These are phyloP conservation scores for Fusarium sp. DNA, from an alignment of 2,329 filamentous ascomycete genomes.

Conservation along the genomic window DNA sequence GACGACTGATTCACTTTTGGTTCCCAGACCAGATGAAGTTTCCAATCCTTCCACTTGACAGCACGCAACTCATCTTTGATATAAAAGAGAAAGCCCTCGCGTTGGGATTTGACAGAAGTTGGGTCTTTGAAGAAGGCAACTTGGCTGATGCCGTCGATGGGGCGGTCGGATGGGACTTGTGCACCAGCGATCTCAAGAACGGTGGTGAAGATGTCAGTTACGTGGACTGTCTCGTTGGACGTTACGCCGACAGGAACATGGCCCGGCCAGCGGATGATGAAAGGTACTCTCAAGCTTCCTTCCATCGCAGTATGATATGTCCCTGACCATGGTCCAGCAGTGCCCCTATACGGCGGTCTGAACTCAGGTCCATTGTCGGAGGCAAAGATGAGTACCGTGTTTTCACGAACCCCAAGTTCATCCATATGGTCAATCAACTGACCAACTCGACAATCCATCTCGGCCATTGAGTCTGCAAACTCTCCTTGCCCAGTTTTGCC, in stretches of 20 bases:
- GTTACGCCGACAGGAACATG: slow-evolving; percentile 40
- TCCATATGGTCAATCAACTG: slow-evolving; percentile 49
- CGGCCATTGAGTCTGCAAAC: slow-evolving; percentile 49
- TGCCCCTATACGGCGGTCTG: slow-evolving; percentile 46
- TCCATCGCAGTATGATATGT: slow-evolving; percentile 53
- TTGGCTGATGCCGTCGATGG: slow-evolving; percentile 48
- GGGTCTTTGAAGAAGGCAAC: slow-evolving; percentile 43
- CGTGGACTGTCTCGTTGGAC: slow-evolving; percentile 49
- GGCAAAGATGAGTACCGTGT: slow-evolving; percentile 50
- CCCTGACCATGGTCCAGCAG: slow-evolving; percentile 49
- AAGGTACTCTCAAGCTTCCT: slow-evolving; percentile 49
- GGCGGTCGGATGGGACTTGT: slow-evolving; percentile 40
- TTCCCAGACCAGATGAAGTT: slow-evolving; percentile 50
- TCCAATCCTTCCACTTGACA: slow-evolving; percentile 52
- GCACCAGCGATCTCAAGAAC: slow-evolving; percentile 44
- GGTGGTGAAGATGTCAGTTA: slow-evolving; percentile 49
- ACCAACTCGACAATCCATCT: slow-evolving; percentile 49
- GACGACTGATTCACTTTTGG: slow-evolving; percentile 49
- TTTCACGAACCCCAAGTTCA: slow-evolving; percentile 41
- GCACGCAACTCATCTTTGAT: slow-evolving; percentile 51
- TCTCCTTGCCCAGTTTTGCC: slow-evolving; percentile 46
- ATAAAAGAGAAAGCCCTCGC: slow-evolving; percentile 48
- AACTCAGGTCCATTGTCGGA: slow-evolving; percentile 53
- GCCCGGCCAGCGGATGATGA: slow-evolving; percentile 50
- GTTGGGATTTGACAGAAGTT: slow-evolving; percentile 7